A percentile compares a stretch with the other conserved stretches of the same genome.
Evolutionary conservation across 2,329 filamentous ascomycete species (phyloP).

Genomic region (Botrytis galanthina): DNA sequence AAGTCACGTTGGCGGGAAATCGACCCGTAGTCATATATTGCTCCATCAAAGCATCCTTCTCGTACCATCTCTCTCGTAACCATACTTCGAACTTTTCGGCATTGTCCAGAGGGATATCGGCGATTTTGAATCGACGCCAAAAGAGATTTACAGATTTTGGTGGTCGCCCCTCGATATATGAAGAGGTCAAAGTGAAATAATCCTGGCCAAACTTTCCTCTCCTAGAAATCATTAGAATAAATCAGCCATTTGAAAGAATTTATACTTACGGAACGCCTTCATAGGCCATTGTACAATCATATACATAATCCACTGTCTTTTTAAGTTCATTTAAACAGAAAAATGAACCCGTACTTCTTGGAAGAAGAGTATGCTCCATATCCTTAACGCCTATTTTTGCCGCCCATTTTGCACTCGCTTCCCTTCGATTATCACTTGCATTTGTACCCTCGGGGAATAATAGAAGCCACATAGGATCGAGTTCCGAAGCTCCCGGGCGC

Average conservation of each 20-base stretch:
- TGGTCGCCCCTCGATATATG: conserved; percentile 82
- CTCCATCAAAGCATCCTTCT: conserved; percentile 88
- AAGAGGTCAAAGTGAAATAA: conserved; percentile 81
- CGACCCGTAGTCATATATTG: conserved; percentile 73
- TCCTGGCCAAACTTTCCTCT: conserved; percentile 85
- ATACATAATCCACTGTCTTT: conserved; percentile 75
- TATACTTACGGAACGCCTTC: conserved; percentile 79
- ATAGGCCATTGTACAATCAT: conserved; percentile 93
- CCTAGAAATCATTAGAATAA: conserved; percentile 24
- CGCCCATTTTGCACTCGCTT: conserved; percentile 72
- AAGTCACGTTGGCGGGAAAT: conserved; percentile 56
- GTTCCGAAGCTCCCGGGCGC: conserved; percentile 54
- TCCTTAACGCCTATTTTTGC: conserved; percentile 72
- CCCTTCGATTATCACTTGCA: conserved; percentile 65
- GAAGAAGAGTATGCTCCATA: conserved; percentile 70
- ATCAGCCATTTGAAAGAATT: neutral
- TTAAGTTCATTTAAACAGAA: conserved; percentile 77
- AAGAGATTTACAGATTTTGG: conserved; percentile 97
- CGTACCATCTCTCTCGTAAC: conserved; percentile 83
- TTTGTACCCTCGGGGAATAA: conserved; percentile 90
- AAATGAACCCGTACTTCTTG: conserved; percentile 75
- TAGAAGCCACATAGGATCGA: conserved; percentile 85
- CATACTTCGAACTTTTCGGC: conserved; percentile 75
- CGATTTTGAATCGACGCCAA: conserved; percentile 82
- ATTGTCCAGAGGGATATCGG: conserved; percentile 76